Base-by-base conservation (phyloP, 257 asterid genomes). In the Primulina eburnea region DNA sequence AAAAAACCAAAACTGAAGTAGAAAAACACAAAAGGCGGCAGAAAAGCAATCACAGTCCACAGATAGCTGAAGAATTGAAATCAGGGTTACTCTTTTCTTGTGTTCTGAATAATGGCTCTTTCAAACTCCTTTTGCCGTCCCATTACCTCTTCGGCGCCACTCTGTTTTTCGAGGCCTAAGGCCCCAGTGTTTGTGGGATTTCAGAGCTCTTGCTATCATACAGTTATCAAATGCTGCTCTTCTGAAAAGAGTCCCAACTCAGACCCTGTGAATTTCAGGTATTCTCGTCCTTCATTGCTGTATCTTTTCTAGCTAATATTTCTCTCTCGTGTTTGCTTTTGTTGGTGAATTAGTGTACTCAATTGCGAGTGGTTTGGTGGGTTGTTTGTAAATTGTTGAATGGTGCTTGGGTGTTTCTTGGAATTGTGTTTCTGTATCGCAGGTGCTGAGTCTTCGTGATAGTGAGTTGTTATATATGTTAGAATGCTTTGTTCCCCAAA, bases 221-320 rank as follows among this genome's bases (percentile, higher is more conserved):
- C 81, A 24, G 60, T 71, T 65, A 40, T 88, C 76, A 74, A 69
- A 40, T 84, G 95, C 70, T 81, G 79, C 74, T 84, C 89, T 56
- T 73, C 84, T 82, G 84, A 81, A 35, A 55, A 40, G 66, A 82
- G 70, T 24, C 75, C 84, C 74, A 57, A 79, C 65, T 77, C 90
- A 40, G 90, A 86, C 62, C 55, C 89, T 71, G 32, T 71, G 61
- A 77, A 79, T 81, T 77, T 69, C 65, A 85, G 96, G 98, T 89
- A 80, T 8, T 26, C 30, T 18, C 10, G 6, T 38, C 43, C 60
- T 70, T 33, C 26, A 24, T 24, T 24, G 26, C 26, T 24, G 24
- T 53, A 14, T 70, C 68, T 24, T 65, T 53, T 12, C 4, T 20
- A 11, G 24, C 28, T 11, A 8, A 62, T 53, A 37, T 3, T 14